Percentiles rank a stretch among this genome's conserved stretches.
Evolutionary conservation across 2,329 filamentous ascomycete species (phyloP).

Genomic region (Bipolaris victoriae): DNA sequence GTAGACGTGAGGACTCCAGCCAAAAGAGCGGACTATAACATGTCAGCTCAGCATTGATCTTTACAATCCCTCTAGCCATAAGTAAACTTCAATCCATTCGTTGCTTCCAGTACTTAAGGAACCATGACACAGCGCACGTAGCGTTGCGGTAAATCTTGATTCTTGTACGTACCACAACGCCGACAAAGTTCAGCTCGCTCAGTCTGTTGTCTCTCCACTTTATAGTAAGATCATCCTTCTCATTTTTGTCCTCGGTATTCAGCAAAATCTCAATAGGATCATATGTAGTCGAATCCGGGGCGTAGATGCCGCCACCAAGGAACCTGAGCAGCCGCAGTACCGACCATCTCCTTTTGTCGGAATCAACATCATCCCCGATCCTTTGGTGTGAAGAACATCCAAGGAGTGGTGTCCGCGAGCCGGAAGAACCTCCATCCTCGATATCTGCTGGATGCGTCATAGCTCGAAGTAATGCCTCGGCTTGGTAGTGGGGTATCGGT

Average conservation of each 20-base stretch:
- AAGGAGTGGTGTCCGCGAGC: constrained; percentile 33
- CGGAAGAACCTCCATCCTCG: constrained; percentile 24
- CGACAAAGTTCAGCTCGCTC: constrained; percentile 52
- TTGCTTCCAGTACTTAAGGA: neutral
- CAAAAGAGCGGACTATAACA: constrained; percentile 45
- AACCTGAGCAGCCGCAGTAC: constrained; percentile 32
- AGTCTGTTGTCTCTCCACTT: constrained; percentile 51
- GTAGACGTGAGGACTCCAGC: constrained; percentile 53
- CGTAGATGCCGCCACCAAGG: constrained; percentile 44
- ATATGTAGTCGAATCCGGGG: constrained; percentile 43
- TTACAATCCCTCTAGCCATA: neutral
- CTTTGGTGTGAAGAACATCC: constrained; percentile 20
- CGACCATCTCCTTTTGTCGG: constrained; percentile 11
- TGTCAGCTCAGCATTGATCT: constrained; percentile 1
- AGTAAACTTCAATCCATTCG: neutral
- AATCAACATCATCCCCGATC: neutral
- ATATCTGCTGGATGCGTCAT: constrained; percentile 32
- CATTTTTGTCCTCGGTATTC: constrained; percentile 41
- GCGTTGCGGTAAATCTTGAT: neutral
- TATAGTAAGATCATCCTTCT: constrained; percentile 47
- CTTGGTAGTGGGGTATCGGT: constrained; percentile 1
- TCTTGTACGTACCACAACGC: constrained; percentile 46
- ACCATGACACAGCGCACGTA: neutral
- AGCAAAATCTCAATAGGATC: constrained; percentile 49
- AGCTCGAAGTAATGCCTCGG: constrained; percentile 3